Base-by-base conservation (phyloP, 345 rosid species). In the Bruguiera parviflora region DNA sequence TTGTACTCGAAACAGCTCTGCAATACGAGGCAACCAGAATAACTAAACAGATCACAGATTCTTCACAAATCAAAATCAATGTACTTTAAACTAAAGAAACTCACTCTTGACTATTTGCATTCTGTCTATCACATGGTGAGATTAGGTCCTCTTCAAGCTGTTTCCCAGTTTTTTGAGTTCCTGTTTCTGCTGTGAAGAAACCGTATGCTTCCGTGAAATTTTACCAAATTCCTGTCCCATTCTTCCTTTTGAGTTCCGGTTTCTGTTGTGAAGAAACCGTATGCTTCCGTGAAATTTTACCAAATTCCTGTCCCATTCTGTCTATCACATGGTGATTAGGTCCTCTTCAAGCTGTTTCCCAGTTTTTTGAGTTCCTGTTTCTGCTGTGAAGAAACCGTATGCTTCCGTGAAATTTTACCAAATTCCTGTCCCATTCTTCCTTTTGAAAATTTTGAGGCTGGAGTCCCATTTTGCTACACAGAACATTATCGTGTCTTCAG, bases 1-100 rank as follows among this genome's bases (percentile, higher is more conserved):
- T 86, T 72, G 66, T 73, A 63, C 63, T 68, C 51, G 79, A 71
- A 32, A 75, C 77, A 29, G 39, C 71, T 66, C 95, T 91, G 84
- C 78, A 73, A 66, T 58, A 73, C 0, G 15, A 43, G 49, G 49
- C 49, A 43, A 3, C 15, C 5, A 0, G 49, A 13, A 43, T 37
- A 11, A 43, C 4, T 2, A 6, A 3, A 13, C 0, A 19, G 52
- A 33, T 51, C 1, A 5, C 9, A 11, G 58, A 18, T 16, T 18
- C 29, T 63, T 35, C 6, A 24, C 6, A 19, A 33, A 27, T 63
- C 10, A 60, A 52, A 15, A 19, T 2, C 9, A 35, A 21, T 9
- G 15, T n/a, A 27, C 7, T 27, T 27, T 27, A 61, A 27, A 31
- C 32, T n/a, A 7, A 11, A n/a, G 37, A 66, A 53, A 64, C 79